Conservation (phyloP, 352 stramenopile species). For the Chloridella minuta region DNA sequence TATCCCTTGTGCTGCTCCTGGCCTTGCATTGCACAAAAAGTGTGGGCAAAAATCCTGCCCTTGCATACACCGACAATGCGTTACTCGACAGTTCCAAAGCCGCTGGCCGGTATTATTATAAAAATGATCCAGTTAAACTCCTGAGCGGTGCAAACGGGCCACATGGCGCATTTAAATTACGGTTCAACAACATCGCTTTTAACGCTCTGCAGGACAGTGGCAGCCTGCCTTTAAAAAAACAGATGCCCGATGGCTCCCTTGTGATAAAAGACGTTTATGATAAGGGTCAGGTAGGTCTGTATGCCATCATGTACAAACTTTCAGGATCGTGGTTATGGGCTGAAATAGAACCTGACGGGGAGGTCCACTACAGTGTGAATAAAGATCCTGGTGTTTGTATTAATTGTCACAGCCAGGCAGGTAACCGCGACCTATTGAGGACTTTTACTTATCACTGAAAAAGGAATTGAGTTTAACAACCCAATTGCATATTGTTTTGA, state of each 20-base stretch:
- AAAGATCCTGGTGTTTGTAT: neutral
- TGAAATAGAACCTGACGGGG: neutral
- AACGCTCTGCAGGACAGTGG: neutral
- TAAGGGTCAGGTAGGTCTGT: neutral
- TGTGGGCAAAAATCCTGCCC: neutral
- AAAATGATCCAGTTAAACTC: neutral
- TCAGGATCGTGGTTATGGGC: neutral
- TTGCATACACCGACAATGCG: neutral
- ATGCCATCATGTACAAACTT: neutral
- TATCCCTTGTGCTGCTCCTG: neutral
- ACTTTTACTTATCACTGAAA: neutral
- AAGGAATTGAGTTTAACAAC: too few species aligned
- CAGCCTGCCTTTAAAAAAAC: neutral
- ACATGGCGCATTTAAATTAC: neutral
- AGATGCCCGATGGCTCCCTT: neutral
- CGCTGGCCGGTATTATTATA: neutral
- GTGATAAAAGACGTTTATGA: constrained; percentile 4
- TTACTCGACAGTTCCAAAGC: neutral
- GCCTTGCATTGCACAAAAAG: neutral
- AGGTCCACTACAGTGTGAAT: neutral
- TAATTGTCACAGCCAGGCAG: neutral
- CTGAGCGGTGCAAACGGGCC: neutral
- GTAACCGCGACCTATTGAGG: neutral
- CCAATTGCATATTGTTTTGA: too few species aligned
- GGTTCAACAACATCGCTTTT: neutral